These are phyloP conservation scores for Phytophthora pini DNA, from an alignment of 352 stramenopile species.

Conservation along the genomic window DNA sequence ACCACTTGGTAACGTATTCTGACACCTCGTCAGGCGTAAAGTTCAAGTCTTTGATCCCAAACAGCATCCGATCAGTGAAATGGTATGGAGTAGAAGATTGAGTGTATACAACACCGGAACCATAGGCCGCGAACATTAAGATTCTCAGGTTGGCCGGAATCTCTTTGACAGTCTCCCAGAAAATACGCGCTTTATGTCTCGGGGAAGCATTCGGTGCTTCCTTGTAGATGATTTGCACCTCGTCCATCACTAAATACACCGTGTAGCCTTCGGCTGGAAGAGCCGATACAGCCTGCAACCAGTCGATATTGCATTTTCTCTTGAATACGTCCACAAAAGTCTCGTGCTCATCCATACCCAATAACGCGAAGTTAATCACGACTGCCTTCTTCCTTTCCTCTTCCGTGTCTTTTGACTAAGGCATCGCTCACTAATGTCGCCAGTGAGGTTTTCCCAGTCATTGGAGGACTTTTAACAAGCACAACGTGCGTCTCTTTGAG, in stretches of 20 bases:
- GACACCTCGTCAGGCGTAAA: slow-evolving; percentile 14
- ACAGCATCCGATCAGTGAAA: slow-evolving; percentile 3
- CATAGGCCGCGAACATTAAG: slow-evolving; percentile 15
- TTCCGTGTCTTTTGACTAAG: not conserved
- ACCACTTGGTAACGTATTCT: slow-evolving; percentile 14
- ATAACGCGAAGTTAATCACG: not conserved
- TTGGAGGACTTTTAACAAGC: slow-evolving; percentile 10
- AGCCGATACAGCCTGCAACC: not conserved
- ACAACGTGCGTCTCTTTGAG: slow-evolving; percentile 13
- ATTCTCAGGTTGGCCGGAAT: slow-evolving; percentile 7
- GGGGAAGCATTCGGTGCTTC: too few species aligned
- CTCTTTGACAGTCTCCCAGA: slow-evolving; percentile 11
- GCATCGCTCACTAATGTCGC: slow-evolving; percentile 1
- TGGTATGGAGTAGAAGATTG: slow-evolving; percentile 8
- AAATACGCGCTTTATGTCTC: not conserved
- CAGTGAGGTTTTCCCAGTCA: slow-evolving; percentile 17
- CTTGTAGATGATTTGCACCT: slow-evolving; percentile 5
- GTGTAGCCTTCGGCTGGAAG: not conserved
- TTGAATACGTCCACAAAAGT: slow-evolving; percentile 11
- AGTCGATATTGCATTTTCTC: not conserved
- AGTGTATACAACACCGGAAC: slow-evolving; percentile 1
- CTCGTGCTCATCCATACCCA: not conserved
- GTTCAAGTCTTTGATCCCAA: slow-evolving; percentile 14
- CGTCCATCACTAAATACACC: slow-evolving; percentile 19
- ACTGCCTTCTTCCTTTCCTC: too few species aligned